Percentiles rank a stretch among this genome's conserved stretches.
Evolutionary conservation across 257 asterid genomes (phyloP).

Genomic region (Fraxinus americana): DNA sequence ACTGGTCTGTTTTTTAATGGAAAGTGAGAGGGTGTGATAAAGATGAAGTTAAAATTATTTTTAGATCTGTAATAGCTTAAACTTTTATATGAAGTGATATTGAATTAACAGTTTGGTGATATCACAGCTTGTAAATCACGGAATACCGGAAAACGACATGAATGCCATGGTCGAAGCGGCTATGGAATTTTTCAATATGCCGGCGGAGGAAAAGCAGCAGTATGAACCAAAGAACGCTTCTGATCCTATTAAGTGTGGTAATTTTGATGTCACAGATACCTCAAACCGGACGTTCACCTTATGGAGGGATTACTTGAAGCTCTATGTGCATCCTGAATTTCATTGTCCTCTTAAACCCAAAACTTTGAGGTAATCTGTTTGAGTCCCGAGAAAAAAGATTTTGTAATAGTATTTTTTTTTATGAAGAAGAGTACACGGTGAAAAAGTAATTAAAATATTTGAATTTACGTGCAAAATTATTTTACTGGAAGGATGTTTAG

Average conservation of each 20-base stretch:
- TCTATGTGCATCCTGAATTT: background rate
- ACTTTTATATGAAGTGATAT: background rate
- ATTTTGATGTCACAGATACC: background rate
- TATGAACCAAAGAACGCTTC: constrained; percentile 8
- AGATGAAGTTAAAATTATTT: no score
- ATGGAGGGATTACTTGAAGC: background rate
- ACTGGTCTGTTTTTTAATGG: no score
- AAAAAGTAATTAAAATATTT: no score
- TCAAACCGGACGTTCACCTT: background rate
- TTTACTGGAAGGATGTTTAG: no score
- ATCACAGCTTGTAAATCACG: background rate
- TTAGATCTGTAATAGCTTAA: no score
- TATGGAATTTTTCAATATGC: constrained; percentile 19
- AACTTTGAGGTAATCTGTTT: background rate
- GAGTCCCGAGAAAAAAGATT: no score
- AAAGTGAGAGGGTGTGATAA: background rate
- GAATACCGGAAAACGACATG: background rate
- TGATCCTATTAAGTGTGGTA: background rate
- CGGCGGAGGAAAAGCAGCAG: constrained; percentile 36
- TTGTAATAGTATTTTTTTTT: no score
- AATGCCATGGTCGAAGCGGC: background rate
- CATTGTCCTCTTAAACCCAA: background rate
- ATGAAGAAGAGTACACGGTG: no score
- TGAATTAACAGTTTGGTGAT: no score
- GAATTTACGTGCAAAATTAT: no score